Percentiles rank a stretch among this genome's conserved stretches.
These are phyloP conservation scores for Polytolypa hystricis DNA, from an alignment of 2,329 filamentous ascomycete species.

Conservation along the genomic window DNA sequence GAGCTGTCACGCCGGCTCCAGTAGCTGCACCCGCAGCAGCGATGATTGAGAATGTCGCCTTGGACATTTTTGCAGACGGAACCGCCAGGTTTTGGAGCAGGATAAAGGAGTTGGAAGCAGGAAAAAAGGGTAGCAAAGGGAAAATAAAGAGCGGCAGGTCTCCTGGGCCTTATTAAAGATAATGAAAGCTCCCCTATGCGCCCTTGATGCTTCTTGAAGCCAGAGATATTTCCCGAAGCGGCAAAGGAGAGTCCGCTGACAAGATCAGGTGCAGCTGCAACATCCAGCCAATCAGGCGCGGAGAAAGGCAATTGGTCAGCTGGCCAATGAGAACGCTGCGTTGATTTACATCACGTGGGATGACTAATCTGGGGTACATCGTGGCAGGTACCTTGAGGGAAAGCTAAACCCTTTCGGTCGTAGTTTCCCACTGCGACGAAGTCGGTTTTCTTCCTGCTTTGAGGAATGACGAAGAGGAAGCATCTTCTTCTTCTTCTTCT, in stretches of 20 bases:
- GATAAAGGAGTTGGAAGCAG: not conserved
- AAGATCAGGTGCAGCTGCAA: not conserved
- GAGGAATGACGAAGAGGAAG: too few relatives aligned
- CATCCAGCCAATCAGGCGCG: conserved; percentile 17
- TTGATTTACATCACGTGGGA: not conserved
- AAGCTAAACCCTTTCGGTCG: conserved; percentile 5
- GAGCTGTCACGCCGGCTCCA: conserved; percentile 60
- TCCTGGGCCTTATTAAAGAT: not conserved
- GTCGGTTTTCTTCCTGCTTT: not conserved
- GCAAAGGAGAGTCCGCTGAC: not conserved
- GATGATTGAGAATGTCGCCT: conserved; percentile 63
- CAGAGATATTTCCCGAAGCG: not conserved
- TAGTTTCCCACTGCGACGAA: not conserved
- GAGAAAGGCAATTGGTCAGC: conserved; percentile 1
- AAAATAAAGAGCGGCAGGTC: not conserved
- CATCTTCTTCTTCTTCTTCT: too few relatives aligned
- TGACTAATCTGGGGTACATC: not conserved
- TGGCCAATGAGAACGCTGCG: not conserved
- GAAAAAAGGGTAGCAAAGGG: not conserved
- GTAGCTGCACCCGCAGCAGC: conserved; percentile 66
- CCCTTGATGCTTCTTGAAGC: not conserved
- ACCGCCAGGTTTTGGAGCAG: not conserved
- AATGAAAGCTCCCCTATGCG: not conserved
- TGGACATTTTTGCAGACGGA: conserved; percentile 51
- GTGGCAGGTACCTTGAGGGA: conserved; percentile 14